Evolutionary conservation across 352 stramenopile genomes (phyloP).

Genomic region (Phytophthora pinifolia): DNA sequence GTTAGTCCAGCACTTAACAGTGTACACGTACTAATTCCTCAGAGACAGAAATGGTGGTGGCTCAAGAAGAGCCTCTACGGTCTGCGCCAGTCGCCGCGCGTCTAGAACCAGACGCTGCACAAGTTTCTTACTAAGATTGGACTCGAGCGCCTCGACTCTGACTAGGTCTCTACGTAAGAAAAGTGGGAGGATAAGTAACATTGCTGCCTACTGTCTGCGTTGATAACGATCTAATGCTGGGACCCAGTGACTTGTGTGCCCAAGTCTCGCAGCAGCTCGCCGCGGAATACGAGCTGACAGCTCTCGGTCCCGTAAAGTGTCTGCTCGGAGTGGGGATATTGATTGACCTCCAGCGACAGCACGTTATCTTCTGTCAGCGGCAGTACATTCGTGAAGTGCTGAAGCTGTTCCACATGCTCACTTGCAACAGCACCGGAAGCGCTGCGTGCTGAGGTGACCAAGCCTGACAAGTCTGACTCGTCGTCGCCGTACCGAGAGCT

Average conservation of each 20-base stretch:
- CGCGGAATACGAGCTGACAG: conserved; percentile 10
- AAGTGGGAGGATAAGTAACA: conserved; percentile 6
- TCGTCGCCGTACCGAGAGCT: conserved; percentile 3
- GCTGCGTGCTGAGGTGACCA: neutral
- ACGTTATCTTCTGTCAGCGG: conserved; percentile 5
- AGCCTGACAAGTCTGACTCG: neutral
- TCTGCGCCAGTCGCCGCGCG: conserved; percentile 1
- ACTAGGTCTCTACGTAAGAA: conserved; percentile 12
- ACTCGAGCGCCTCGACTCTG: conserved; percentile 6
- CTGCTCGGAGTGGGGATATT: conserved; percentile 8
- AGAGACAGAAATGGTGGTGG: too few species aligned
- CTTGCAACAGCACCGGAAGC: conserved; percentile 13
- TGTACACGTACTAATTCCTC: too few species aligned
- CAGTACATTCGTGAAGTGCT: conserved; percentile 16
- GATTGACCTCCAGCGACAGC: conserved; percentile 8
- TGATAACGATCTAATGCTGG: conserved; percentile 12
- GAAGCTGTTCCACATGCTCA: conserved; percentile 7
- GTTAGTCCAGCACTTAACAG: too few species aligned
- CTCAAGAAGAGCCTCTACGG: conserved; percentile 7
- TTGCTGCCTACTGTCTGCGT: too few species aligned
- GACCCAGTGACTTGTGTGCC: neutral
- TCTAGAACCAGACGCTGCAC: conserved; percentile 15
- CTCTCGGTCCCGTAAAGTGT: conserved; percentile 16
- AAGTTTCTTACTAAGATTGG: conserved; percentile 3
- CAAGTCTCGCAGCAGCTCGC: neutral